These are phyloP conservation scores for Sarocladium brachiariae DNA, from an alignment of 2,329 filamentous ascomycete species.

Conservation along the genomic window DNA sequence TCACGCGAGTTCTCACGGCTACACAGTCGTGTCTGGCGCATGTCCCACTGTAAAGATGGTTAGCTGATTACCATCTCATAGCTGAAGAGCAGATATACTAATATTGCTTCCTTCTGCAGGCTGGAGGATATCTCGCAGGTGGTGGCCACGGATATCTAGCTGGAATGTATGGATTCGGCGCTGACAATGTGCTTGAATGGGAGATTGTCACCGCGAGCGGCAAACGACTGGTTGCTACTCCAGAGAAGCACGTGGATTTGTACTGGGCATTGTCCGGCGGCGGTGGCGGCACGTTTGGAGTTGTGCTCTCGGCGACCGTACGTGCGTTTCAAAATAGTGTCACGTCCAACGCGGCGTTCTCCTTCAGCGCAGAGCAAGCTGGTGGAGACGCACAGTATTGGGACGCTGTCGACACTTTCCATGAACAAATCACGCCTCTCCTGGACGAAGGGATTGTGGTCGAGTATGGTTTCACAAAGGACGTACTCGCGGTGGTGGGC, in stretches of 20 bases:
- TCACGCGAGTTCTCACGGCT: conserved; percentile 31
- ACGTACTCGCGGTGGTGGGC: not conserved
- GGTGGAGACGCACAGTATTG: not conserved
- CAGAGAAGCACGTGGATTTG: conserved; percentile 37
- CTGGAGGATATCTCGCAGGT: conserved; percentile 47
- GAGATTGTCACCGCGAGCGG: conserved; percentile 42
- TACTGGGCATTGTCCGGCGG: conserved; percentile 50
- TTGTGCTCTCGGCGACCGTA: conserved; percentile 42
- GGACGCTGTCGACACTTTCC: not conserved
- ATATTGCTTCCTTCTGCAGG: conserved; percentile 31
- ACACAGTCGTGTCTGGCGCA: not conserved
- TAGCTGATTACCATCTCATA: conserved; percentile 26
- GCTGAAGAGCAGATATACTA: conserved; percentile 42
- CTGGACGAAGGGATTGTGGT: not conserved
- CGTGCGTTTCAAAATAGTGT: conserved; percentile 32
- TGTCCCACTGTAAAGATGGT: not conserved
- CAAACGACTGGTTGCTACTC: conserved; percentile 32
- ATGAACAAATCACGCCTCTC: not conserved
- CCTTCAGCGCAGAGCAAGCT: not conserved
- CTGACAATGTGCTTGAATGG: conserved; percentile 44
- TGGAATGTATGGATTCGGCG: conserved; percentile 41
- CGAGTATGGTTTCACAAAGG: not conserved
- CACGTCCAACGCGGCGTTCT: not conserved
- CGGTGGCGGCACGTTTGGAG: conserved; percentile 44
- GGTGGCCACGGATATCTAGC: conserved; percentile 45